Conservation (phyloP, 2,329 filamentous ascomycete genomes). For the Aspergillus caelatus region DNA sequence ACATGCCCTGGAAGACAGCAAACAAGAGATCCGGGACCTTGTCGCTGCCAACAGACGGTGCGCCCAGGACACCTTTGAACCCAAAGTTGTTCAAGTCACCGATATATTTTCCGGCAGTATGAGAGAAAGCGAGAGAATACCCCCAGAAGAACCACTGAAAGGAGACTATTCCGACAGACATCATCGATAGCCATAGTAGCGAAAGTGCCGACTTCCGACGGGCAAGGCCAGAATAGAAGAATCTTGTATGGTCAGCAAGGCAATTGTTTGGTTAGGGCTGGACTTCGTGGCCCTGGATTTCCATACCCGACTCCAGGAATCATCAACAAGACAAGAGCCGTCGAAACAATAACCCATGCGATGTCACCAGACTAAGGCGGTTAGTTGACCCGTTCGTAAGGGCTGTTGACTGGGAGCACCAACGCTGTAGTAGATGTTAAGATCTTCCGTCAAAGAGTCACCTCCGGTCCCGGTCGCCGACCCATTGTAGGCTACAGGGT, state of each 20-base stretch:
- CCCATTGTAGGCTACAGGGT: slow-evolving; percentile 64
- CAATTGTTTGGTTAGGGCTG: neutral
- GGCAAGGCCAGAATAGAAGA: slow-evolving; percentile 91
- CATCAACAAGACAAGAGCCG: slow-evolving; percentile 86
- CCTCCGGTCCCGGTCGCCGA: slow-evolving; percentile 64
- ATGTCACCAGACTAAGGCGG: slow-evolving; percentile 71
- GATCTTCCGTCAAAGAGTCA: slow-evolving; percentile 66
- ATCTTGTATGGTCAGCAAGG: slow-evolving; percentile 50
- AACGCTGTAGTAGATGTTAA: slow-evolving; percentile 80
- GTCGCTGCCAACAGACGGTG: slow-evolving; percentile 71
- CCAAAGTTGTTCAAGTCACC: slow-evolving; percentile 80
- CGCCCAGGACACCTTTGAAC: slow-evolving; percentile 73
- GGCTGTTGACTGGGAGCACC: slow-evolving; percentile 9
- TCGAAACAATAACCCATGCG: slow-evolving; percentile 75
- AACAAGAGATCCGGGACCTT: slow-evolving; percentile 82
- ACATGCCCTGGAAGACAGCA: slow-evolving; percentile 67
- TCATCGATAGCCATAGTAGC: slow-evolving; percentile 81
- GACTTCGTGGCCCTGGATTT: neutral
- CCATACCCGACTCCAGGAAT: slow-evolving; percentile 81
- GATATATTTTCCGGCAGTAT: slow-evolving; percentile 73
- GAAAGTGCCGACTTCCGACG: slow-evolving; percentile 86
- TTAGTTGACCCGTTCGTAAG: slow-evolving; percentile 16
- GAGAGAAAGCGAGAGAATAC: slow-evolving; percentile 80
- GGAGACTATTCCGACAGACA: slow-evolving; percentile 75
- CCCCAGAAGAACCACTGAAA: slow-evolving; percentile 99